These are phyloP conservation scores for Cercospora sp. DNA, from an alignment of 2,329 filamentous ascomycete species.

Conservation along the genomic window DNA sequence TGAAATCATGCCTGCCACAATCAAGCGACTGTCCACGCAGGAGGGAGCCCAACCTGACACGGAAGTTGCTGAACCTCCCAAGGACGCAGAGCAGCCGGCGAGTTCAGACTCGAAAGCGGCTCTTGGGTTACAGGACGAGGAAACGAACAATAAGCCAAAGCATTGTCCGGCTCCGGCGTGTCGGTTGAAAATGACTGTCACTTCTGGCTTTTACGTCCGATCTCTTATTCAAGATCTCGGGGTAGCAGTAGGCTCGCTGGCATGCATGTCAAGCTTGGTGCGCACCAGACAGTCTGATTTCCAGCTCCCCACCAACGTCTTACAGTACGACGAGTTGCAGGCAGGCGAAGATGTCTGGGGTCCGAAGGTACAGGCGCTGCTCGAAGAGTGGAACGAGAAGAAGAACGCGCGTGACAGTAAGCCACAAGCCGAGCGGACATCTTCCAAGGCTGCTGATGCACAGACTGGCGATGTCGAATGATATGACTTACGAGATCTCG, in stretches of 20 bases:
- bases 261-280: constrained; percentile 80
- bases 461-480: background rate
- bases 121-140: background rate
- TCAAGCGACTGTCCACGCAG: constrained; percentile 9
- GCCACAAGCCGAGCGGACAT: background rate
- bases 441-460: background rate
- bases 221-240: constrained; percentile 92
- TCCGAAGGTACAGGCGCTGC: constrained; percentile 63
- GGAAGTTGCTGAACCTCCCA: constrained; percentile 15
- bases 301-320: constrained; percentile 68
- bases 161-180: constrained; percentile 65
- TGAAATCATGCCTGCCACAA: constrained; percentile 6
- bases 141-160: background rate
- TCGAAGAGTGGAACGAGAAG: constrained; percentile 43
- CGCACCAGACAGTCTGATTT: constrained; percentile 82
- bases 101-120: constrained; percentile 31
- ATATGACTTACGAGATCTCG: background rate
- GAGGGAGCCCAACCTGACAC: constrained; percentile 14
- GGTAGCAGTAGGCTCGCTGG: constrained; percentile 75
- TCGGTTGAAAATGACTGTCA: constrained; percentile 85
- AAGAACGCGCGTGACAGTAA: background rate
- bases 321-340: constrained; percentile 75
- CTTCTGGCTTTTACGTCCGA: constrained; percentile 94
- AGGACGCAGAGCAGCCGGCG: constrained; percentile 25
- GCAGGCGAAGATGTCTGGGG: constrained; percentile 81